A percentile compares a stretch with the other conserved stretches of the same genome.
Conservation (phyloP, 2,329 filamentous ascomycete species). For the Rutstroemia sp. region DNA sequence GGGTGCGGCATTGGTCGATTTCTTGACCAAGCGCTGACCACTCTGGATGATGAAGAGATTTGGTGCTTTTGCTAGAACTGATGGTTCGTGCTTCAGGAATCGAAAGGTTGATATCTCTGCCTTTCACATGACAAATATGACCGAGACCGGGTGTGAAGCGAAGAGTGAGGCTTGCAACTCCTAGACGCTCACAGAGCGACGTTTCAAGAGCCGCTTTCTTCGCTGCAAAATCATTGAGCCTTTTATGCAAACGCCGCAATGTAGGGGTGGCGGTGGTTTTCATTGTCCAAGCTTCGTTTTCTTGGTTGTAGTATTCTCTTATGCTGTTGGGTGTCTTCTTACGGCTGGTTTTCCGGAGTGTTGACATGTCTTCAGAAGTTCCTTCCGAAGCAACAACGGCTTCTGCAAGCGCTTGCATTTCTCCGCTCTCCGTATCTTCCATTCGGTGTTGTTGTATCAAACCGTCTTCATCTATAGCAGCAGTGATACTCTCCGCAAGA, state of each 20-base stretch:
- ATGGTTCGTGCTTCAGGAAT: slow-evolving; percentile 43
- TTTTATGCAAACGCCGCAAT: slow-evolving; percentile 59
- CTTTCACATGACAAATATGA: slow-evolving; percentile 85
- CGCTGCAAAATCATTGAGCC: slow-evolving; percentile 51
- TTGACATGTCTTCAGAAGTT: slow-evolving; percentile 45
- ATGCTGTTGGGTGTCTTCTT: slow-evolving; percentile 41
- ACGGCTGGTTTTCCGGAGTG: slow-evolving; percentile 32
- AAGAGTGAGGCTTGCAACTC: slow-evolving; percentile 61
- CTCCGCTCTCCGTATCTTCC: slow-evolving; percentile 63
- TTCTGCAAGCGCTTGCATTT: slow-evolving; percentile 67
- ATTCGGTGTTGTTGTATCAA: slow-evolving; percentile 72
- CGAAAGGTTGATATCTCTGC: slow-evolving; percentile 52
- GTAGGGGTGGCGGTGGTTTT: slow-evolving; percentile 58
- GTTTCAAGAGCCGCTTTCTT: slow-evolving; percentile 56
- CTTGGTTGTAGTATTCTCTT: slow-evolving; percentile 51
- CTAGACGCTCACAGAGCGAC: slow-evolving; percentile 53
- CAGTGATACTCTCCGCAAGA: slow-evolving; percentile 63
- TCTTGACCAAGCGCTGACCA: slow-evolving; percentile 77
- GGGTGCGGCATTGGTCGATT: slow-evolving; percentile 69
- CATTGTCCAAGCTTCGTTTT: slow-evolving; percentile 58
- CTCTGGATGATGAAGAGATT: slow-evolving; percentile 73
- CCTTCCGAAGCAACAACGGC: slow-evolving; percentile 62
- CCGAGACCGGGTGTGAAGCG: slow-evolving; percentile 83
- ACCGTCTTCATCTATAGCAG: slow-evolving; percentile 87
- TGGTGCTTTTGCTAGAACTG: slow-evolving; percentile 74